Base-by-base conservation (phyloP, 495 filamentous ascomycete genomes). In the Monascus purpureus region DNA sequence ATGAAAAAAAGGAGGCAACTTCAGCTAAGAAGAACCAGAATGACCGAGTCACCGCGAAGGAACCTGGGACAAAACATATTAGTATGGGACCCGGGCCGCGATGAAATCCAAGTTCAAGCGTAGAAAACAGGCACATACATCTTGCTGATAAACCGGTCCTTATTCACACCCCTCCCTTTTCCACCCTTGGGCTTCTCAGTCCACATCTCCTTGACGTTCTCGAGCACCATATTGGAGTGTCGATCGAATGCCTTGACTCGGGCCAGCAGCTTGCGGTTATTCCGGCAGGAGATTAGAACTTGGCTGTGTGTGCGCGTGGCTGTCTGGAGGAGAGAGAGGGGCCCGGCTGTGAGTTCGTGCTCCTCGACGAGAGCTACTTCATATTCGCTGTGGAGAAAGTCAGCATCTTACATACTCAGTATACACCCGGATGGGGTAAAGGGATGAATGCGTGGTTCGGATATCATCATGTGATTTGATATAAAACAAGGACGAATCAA, bases 161-260 rank as follows among this genome's bases (percentile, higher is more conserved):
- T 95, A 61, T 97, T 96, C 23, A 94, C 81, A 19, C 83, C 80
- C 53, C 79, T 73, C 32, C 88, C 84, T 62, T 85, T 87, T 63
- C 82, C 80, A 16, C 84, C 84, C 41, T 82, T 73, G 22, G 90
- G 87, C 33, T 77, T 85, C 63, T 97, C 90, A 4, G 85, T 94
- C 90, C 90, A 97, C 86, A 97, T 96, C 67, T 97, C 90, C 68
- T 96, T 97, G 22, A 88, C 84, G 43, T 92, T 92, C 71, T 94
- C 86, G 20, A 93, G 61, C n/a, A 94, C 81, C 86, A 93, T 92
- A 61, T 93, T 93, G 66, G 83, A 87, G 63, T 96, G 92, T 42
- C 90, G 74, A 58, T 95, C 87, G 53, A 86, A 87, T 8, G 81
- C 80, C 61, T 85, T 85, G 34, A 87, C 78, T 9, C 80, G 69